These are phyloP conservation scores for Rhizopogon sp. DNA, from an alignment of 768 basidiomycete species.

Conservation along the genomic window DNA sequence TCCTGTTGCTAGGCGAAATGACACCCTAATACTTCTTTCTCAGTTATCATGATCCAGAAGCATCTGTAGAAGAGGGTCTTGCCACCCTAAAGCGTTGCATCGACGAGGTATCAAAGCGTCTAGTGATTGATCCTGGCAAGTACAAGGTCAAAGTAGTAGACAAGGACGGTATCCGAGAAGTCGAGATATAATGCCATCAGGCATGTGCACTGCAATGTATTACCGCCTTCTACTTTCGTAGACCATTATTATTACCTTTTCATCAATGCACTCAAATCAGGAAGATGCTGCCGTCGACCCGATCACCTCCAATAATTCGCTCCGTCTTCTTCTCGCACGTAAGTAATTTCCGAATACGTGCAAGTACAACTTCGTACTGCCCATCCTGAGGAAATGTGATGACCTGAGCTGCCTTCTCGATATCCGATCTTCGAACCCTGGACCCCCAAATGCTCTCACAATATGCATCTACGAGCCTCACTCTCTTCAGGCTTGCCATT, in stretches of 20 bases:
- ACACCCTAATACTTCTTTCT: conserved; percentile 3
- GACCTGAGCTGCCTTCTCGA: conserved; percentile 31
- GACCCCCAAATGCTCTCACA: conserved; percentile 55
- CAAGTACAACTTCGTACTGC: conserved; percentile 15
- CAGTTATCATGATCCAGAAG: conserved; percentile 91
- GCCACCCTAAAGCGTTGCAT: conserved; percentile 83
- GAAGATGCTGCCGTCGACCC: conserved; percentile 26
- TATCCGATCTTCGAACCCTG: conserved; percentile 43
- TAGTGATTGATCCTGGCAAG: conserved; percentile 72
- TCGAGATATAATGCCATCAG: conserved; percentile 53
- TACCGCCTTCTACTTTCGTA: neutral
- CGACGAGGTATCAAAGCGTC: conserved; percentile 78
- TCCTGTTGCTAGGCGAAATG: neutral
- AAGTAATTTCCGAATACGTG: conserved; percentile 35
- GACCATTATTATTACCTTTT: neutral
- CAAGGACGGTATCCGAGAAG: conserved; percentile 81
- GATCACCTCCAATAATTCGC: conserved; percentile 50
- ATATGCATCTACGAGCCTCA: conserved; percentile 51
- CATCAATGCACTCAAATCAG: conserved; percentile 9
- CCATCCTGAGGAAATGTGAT: conserved; percentile 1
- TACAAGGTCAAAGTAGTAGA: conserved; percentile 92
- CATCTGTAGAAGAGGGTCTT: conserved; percentile 79
- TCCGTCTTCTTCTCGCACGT: conserved; percentile 49
- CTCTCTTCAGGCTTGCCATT: conserved; percentile 21
- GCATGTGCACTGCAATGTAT: neutral